Percentiles rank a stretch among this genome's conserved stretches.
Evolutionary conservation across 169 alveolate genomes (phyloP).

Genomic region (Cryptosporidium felis): DNA sequence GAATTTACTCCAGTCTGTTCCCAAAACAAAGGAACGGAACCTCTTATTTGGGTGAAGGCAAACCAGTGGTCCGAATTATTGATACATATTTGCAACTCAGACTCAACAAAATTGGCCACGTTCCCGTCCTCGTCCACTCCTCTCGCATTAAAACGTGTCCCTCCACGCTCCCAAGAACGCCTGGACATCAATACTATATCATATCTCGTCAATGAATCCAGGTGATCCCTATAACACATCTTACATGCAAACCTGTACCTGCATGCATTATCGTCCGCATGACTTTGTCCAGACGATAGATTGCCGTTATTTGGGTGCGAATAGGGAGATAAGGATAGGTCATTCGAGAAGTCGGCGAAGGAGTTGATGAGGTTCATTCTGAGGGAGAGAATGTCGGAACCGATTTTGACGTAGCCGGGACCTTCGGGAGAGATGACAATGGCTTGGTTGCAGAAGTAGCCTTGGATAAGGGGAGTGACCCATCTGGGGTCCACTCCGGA

Average conservation of each 20-base stretch:
- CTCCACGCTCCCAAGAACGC: constrained; percentile 89
- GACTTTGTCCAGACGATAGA: constrained; percentile 11
- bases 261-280: background rate
- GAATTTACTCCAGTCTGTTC: constrained; percentile 88
- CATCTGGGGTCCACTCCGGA: constrained; percentile 76
- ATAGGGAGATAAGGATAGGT: background rate
- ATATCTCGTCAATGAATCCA: constrained; percentile 49
- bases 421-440: constrained; percentile 57
- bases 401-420: constrained; percentile 48
- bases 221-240: constrained; percentile 41
- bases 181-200: constrained; percentile 83
- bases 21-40: constrained; percentile 97
- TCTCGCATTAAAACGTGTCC: constrained; percentile 93
- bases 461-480: constrained; percentile 82
- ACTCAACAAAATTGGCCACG: constrained; percentile 95
- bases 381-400: constrained; percentile 21
- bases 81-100: constrained; percentile 88
- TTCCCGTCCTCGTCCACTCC: constrained; percentile 95
- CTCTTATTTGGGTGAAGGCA: constrained; percentile 90
- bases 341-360: constrained; percentile 25
- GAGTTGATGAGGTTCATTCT: constrained; percentile 51
- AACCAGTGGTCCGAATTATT: constrained; percentile 73
- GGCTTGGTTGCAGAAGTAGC: constrained; percentile 73
- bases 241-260: constrained; percentile 2
- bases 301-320: background rate